Base-by-base conservation (phyloP, 192 early-diverging fungal species). In the Glomus cerebriforme region DNA sequence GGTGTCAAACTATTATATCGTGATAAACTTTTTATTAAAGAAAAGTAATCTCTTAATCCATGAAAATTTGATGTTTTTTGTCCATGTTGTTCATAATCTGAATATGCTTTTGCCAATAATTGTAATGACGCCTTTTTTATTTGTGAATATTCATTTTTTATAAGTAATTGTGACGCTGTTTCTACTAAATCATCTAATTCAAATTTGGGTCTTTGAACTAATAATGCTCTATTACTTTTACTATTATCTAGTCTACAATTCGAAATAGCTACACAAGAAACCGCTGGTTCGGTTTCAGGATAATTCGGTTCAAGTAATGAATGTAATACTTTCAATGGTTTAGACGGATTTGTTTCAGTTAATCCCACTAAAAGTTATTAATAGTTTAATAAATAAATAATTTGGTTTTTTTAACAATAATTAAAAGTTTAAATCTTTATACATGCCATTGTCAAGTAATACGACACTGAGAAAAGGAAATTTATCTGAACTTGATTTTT, bases 1-100 rank as follows among this genome's bases (percentile, higher is more conserved):
- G 72, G 22, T 47, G 22, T 26, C 9, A 26, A 54, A 13, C 24
- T 58, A 26, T n/a, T 54, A 10, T 58, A 19, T 34, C 5, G 37
- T 6, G 43, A 59, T 7, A 73, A 58, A 29, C 72, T 73, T 24
- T 73, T 59, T 0, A 73, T 24, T 1, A 73, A 58, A 29, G 72
- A 35, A 31, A 59, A 73, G 43, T 73, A 59, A 73, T 59, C 72
- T 31, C 72, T 35, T 2, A 59, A 26, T n/a, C 77, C 77, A 59
- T 79, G 77, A 59, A 79, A 79, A 59, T 79, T 79, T 24, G 77
- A 32, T 73, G 13, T 54, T 59, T 39, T 49, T 43, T 43, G 39
- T 17, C 15, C 47, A 1, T 29, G 70, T 17, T 0, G 35, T 24
- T 79, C 49, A 24, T 79, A 79, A 10, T 79, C 12, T 5, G 26